Evolutionary conservation across 805 yeast species (phyloP).

Genomic region (Candida namnaoensis): DNA sequence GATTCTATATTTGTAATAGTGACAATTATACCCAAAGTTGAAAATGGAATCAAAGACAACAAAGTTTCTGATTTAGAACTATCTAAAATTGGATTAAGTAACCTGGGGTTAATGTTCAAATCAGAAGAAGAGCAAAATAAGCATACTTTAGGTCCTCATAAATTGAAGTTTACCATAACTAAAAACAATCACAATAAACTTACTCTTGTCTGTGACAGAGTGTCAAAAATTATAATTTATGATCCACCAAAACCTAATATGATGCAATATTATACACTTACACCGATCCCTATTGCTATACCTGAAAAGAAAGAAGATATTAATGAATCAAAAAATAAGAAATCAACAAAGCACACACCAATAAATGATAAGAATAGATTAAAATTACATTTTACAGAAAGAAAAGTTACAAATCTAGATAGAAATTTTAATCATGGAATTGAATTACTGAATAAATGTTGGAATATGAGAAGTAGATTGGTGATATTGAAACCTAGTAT

Average conservation of each 20-base stretch:
- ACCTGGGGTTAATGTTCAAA: slow-evolving; percentile 10
- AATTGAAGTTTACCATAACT: slow-evolving; percentile 1
- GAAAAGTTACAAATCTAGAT: slow-evolving; percentile 4
- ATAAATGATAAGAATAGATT: neutral
- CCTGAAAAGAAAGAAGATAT: slow-evolving; percentile 19
- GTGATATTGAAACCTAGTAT: slow-evolving; percentile 6
- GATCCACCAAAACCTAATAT: slow-evolving; percentile 62
- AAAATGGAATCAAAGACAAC: neutral
- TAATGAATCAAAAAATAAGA: slow-evolving; percentile 5
- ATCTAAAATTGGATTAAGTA: too few relatives aligned
- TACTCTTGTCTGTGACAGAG: neutral
- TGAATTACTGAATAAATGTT: slow-evolving; percentile 11
- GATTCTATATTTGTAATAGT: neutral
- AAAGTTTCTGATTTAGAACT: neutral
- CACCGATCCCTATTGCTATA: slow-evolving; percentile 61
- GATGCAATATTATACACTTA: slow-evolving; percentile 68
- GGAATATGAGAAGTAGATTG: slow-evolving; percentile 7
- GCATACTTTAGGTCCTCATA: too few relatives aligned
- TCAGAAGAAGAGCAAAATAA: too few relatives aligned
- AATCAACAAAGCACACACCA: neutral
- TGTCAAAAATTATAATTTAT: slow-evolving; percentile 38
- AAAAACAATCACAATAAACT: neutral
- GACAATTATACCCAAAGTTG: neutral
- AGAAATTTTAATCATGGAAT: slow-evolving; percentile 3
- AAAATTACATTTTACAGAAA: slow-evolving; percentile 2